These are phyloP conservation scores for Sideroxylon spinosum DNA, from an alignment of 179 eudicot species.

Conservation along the genomic window DNA sequence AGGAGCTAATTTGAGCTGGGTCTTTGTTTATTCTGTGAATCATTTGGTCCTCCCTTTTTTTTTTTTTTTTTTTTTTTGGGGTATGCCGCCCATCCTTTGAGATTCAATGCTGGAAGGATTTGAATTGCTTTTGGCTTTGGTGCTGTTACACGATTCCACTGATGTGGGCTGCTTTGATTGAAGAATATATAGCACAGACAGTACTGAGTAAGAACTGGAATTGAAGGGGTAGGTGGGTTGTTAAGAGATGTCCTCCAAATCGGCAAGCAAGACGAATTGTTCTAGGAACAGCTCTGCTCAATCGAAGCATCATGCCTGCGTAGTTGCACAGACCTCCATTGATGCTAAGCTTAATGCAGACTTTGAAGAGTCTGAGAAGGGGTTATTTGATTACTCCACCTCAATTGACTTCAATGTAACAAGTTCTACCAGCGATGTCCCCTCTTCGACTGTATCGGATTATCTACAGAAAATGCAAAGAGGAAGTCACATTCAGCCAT, in stretches of 20 bases:
- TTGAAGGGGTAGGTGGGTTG: constrained; percentile 8
- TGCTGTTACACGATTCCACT: background rate
- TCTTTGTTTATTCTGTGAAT: constrained; percentile 12
- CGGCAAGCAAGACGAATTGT: constrained; percentile 42
- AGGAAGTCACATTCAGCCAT: constrained; percentile 70
- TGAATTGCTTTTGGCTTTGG: constrained; percentile 5
- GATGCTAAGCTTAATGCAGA: constrained; percentile 79
- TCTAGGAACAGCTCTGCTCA: constrained; percentile 60
- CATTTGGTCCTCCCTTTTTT: background rate
- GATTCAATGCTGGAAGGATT: constrained; percentile 15
- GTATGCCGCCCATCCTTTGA: constrained; percentile 1
- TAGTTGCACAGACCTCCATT: constrained; percentile 58
- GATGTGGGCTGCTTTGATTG: background rate
- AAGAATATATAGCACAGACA: background rate
- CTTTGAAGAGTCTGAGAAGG: constrained; percentile 55
- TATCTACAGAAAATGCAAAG: constrained; percentile 80
- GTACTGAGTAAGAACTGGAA: constrained; percentile 2
- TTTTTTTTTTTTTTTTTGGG: background rate
- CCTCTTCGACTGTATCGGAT: constrained; percentile 64
- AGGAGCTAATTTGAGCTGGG: background rate
- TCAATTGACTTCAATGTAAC: constrained; percentile 53
- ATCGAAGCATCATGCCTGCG: constrained; percentile 46
- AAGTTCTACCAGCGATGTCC: constrained; percentile 47
- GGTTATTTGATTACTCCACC: constrained; percentile 57
- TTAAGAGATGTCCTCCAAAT: constrained; percentile 72